Conservation (phyloP, 2,329 filamentous ascomycete genomes). For the Phaeosphaeriaceae sp. region DNA sequence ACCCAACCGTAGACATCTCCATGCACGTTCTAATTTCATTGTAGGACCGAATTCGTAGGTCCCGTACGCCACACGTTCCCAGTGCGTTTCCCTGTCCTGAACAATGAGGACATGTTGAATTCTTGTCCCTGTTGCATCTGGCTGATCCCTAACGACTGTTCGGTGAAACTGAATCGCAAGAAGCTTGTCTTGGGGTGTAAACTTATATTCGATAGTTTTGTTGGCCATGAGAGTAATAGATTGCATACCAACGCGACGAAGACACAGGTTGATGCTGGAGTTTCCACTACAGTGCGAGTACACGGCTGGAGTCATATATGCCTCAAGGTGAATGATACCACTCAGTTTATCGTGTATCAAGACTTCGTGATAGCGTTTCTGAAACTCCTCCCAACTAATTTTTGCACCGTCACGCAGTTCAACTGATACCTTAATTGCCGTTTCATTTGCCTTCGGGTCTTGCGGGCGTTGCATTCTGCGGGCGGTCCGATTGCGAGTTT, state of each 20-base stretch:
- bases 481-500: background rate
- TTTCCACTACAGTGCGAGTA: constrained; percentile 1
- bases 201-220: too few species aligned
- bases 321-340: constrained; percentile 3
- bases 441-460: constrained; percentile 9
- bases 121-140: background rate
- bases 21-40: background rate
- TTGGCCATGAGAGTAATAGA: too few species aligned
- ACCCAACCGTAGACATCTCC: constrained; percentile 6
- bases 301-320: background rate
- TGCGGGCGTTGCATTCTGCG: too few species aligned
- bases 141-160: too few species aligned
- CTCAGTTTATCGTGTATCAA: background rate
- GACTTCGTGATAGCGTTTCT: constrained; percentile 7
- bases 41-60: constrained; percentile 3
- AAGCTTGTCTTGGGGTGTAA: too few species aligned
- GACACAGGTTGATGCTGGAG: background rate
- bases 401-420: constrained; percentile 1
- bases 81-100: constrained; percentile 5
- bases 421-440: constrained; percentile 1
- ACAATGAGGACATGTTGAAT: constrained; percentile 10
- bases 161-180: too few species aligned
- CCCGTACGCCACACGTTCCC: constrained; percentile 14
- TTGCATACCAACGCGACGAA: too few species aligned
- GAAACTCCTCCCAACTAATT: constrained; percentile 9